phyloP scores from a whole-genome alignment of 1,284 basidiomycete genomes.

The Chalciporus sp. region DNA sequence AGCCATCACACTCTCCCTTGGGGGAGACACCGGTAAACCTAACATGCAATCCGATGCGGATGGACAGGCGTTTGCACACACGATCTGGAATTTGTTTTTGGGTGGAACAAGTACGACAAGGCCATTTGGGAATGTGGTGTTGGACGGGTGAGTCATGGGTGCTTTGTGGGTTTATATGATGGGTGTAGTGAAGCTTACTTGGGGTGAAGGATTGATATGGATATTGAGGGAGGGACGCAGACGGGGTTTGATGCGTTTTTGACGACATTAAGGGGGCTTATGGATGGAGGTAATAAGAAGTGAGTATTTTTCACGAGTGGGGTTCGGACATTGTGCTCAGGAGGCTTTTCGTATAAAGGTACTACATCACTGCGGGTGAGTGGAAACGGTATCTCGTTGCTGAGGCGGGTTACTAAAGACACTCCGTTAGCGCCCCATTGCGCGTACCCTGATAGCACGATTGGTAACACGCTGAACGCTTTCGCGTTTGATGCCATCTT shows the following conservation, averaged over 20 bases:
- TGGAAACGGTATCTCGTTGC: not conserved
- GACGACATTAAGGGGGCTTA: constrained; percentile 50
- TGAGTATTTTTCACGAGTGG: constrained; percentile 26
- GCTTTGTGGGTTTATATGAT: not conserved
- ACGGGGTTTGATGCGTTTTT: constrained; percentile 59
- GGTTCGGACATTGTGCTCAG: constrained; percentile 6
- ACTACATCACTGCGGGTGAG: constrained; percentile 55
- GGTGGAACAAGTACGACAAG: too few relatives aligned
- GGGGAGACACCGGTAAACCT: constrained; percentile 56
- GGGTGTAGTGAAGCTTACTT: not conserved
- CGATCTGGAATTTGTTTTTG: constrained; percentile 30
- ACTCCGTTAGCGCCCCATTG: constrained; percentile 57
- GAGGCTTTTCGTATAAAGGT: constrained; percentile 36
- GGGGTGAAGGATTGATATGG: constrained; percentile 56
- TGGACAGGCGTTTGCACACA: constrained; percentile 51
- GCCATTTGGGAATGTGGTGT: too few relatives aligned
- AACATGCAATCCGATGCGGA: constrained; percentile 52
- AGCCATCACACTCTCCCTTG: constrained; percentile 60
- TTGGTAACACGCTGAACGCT: constrained; percentile 54
- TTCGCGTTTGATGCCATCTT: constrained; percentile 64
- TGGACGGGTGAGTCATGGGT: not conserved
- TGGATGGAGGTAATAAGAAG: constrained; percentile 52
- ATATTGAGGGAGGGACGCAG: constrained; percentile 63
- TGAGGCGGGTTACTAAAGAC: not conserved
- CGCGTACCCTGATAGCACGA: constrained; percentile 61